Percentiles rank a stretch among this genome's conserved stretches.
Conservation (phyloP, 495 filamentous ascomycete genomes). For the Penicillium daleae region DNA sequence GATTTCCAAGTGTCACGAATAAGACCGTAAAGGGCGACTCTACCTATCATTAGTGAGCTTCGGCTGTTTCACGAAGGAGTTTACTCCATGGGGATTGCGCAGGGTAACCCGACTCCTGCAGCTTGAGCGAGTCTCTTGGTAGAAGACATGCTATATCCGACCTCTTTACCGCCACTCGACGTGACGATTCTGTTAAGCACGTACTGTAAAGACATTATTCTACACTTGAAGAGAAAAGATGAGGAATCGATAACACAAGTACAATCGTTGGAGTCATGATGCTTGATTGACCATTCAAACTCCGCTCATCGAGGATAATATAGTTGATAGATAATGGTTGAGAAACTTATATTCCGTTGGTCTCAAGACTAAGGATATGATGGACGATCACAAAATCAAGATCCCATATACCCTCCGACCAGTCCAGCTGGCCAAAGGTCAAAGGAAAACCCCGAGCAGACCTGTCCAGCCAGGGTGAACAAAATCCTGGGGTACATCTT, state of each 20-base stretch:
- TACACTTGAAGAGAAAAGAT: no score
- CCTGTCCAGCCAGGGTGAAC: not conserved
- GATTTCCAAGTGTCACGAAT: not conserved
- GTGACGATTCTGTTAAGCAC: not conserved
- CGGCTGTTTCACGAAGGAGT: not conserved
- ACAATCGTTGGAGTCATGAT: no score
- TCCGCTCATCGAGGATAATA: not conserved
- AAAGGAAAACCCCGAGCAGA: not conserved
- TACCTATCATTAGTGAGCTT: not conserved
- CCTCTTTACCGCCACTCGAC: not conserved
- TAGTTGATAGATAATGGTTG: no score
- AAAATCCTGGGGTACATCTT: conserved; percentile 9
- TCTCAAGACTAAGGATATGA: not conserved
- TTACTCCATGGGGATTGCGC: not conserved
- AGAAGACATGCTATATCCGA: not conserved
- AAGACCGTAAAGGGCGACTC: not conserved
- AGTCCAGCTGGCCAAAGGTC: not conserved
- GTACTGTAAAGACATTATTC: not conserved
- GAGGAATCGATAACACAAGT: no score
- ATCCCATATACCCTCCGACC: not conserved
- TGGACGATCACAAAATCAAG: not conserved
- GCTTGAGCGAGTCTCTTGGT: not conserved
- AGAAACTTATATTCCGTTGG: not conserved
- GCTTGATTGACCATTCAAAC: not conserved
- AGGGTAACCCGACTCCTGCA: not conserved